phyloP scores from a whole-genome alignment of 768 basidiomycete species.

The Tricholoma sp. region DNA sequence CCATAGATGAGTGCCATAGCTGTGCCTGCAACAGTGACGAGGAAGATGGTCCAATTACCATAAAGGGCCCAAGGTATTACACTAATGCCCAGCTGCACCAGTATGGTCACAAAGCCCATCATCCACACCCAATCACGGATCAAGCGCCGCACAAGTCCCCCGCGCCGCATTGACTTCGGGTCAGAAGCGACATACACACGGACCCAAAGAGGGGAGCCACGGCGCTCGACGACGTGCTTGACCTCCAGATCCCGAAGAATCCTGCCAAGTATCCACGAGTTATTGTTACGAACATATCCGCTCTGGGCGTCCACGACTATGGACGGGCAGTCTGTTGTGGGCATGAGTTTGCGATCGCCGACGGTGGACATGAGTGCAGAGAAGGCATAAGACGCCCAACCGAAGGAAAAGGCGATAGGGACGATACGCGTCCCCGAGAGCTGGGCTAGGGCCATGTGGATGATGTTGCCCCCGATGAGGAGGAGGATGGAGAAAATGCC shows the following conservation, averaged over 20 bases:
- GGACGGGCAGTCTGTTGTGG: slow-evolving; percentile 17
- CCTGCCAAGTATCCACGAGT: slow-evolving; percentile 24
- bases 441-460: slow-evolving; percentile 25
- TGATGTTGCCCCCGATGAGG: slow-evolving; percentile 28
- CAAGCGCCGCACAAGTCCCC: slow-evolving; percentile 14
- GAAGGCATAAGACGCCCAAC: slow-evolving; percentile 28
- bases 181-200: slow-evolving; percentile 17
- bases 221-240: background rate
- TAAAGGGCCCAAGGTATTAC: slow-evolving; percentile 19
- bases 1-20: slow-evolving; percentile 17
- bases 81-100: slow-evolving; percentile 24
- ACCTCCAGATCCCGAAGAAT: slow-evolving; percentile 21
- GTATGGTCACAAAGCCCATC: slow-evolving; percentile 18
- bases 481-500: slow-evolving; percentile 23
- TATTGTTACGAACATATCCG: slow-evolving; percentile 21
- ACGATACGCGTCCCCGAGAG: slow-evolving; percentile 14
- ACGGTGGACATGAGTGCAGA: slow-evolving; percentile 16
- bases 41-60: slow-evolving; percentile 24
- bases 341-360: slow-evolving; percentile 23
- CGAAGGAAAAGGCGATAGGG: slow-evolving; percentile 29
- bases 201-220: slow-evolving; percentile 7
- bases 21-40: slow-evolving; percentile 24
- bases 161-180: slow-evolving; percentile 4
- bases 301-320: slow-evolving; percentile 14
- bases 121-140: slow-evolving; percentile 23